Conservation (phyloP, 192 early-diverging fungal genomes). For the Coemansia sp. region DNA sequence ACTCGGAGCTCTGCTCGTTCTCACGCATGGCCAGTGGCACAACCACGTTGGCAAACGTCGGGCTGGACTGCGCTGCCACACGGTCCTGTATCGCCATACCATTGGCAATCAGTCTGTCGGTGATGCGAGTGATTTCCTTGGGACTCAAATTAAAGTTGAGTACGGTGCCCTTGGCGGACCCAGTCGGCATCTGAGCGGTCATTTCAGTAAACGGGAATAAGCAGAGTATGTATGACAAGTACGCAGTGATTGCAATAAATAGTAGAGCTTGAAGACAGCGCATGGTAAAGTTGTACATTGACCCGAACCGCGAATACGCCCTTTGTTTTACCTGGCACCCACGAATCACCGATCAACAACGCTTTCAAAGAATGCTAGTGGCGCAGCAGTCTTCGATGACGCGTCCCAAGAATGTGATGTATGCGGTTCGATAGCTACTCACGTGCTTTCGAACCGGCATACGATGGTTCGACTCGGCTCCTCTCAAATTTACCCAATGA, state of each 20-base stretch:
- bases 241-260: too few species aligned
- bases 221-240: too few species aligned
- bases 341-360: too few species aligned
- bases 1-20: constrained; percentile 38
- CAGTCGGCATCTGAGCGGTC: neutral
- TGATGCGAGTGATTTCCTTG: constrained; percentile 23
- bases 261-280: too few species aligned
- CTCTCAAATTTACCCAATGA: neutral
- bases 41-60: constrained; percentile 53
- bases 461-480: neutral
- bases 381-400: too few species aligned
- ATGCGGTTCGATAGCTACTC: neutral
- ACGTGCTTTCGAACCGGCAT: neutral
- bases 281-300: too few species aligned
- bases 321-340: too few species aligned
- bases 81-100: constrained; percentile 39
- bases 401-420: neutral
- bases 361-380: too few species aligned
- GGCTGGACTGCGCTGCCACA: constrained; percentile 40
- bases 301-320: too few species aligned
- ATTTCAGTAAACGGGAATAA: neutral
- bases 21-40: constrained; percentile 43
- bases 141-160: constrained; percentile 50
- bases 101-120: constrained; percentile 32
- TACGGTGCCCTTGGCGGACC: constrained; percentile 32